phyloP scores from a whole-genome alignment of 2,329 filamentous ascomycete genomes.

The Emericellopsis cladophorae region DNA sequence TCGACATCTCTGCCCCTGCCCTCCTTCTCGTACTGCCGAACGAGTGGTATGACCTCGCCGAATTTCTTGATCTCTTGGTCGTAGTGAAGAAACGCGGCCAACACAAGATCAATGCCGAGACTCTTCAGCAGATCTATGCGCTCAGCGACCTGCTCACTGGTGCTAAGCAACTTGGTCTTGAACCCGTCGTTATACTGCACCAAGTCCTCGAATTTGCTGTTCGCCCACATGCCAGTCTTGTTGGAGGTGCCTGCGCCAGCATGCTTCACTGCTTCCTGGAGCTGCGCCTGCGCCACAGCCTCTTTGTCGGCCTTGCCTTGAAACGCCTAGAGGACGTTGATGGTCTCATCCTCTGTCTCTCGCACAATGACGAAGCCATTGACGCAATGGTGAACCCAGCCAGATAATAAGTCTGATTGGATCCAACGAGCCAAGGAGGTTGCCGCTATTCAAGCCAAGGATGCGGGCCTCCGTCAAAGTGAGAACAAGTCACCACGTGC shows the following conservation, averaged over 20 bases:
- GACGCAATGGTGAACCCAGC: slow-evolving; percentile 23
- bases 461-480: slow-evolving; percentile 20
- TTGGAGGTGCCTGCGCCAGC: slow-evolving; percentile 31
- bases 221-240: slow-evolving; percentile 40
- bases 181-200: slow-evolving; percentile 44
- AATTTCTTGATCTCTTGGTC: slow-evolving; percentile 29
- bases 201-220: slow-evolving; percentile 35
- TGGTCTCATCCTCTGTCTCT: slow-evolving; percentile 35
- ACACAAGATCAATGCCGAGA: not conserved
- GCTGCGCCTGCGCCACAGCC: slow-evolving; percentile 33
- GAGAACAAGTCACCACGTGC: slow-evolving; percentile 26
- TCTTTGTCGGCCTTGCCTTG: slow-evolving; percentile 38
- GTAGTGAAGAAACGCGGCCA: slow-evolving; percentile 33
- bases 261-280: slow-evolving; percentile 33
- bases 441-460: slow-evolving; percentile 17
- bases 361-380: slow-evolving; percentile 36
- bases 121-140: slow-evolving; percentile 23
- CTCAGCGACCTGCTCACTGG: slow-evolving; percentile 36
- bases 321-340: slow-evolving; percentile 34
- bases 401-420: slow-evolving; percentile 19
- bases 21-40: not conserved
- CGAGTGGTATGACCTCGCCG: not conserved
- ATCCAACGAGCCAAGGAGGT: slow-evolving; percentile 25
- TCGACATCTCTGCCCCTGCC: not conserved
- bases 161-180: slow-evolving; percentile 40